Evolutionary conservation across 768 basidiomycete species (phyloP), one percentile per base, ranked within the genome.

Genomic region (Pleurotus cornucopiae): DNA sequence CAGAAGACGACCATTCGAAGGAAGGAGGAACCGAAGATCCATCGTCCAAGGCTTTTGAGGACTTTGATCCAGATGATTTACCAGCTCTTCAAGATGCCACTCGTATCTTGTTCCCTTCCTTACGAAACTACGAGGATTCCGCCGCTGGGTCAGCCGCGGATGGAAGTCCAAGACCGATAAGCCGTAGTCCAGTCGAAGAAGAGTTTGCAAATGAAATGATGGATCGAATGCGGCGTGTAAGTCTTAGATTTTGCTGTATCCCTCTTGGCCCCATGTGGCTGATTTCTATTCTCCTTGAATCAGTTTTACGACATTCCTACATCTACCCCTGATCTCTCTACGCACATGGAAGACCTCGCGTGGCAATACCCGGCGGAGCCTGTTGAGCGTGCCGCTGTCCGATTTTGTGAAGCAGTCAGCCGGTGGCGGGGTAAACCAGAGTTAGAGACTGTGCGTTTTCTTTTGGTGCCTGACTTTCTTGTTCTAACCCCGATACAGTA

Each of bases 351-450:
- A 64, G 79, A 84, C 61, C 73, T 89, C 3, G 88, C 89, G 1
- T 86, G 85, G 82, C 82, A 84, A 62, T 93, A 85, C 65, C 89
- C 91, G 26, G 84, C 87, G 1, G 89, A 93, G 62, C 86, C 89
- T 18, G 81, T 92, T 13, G 91, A 94, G 64, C 78, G 89, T 16
- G 85, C 87, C 25, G 83, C 88, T 0, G 76, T 91, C 4, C 75
- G 89, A 49, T 94, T 89, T 64, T 91, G 86, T 63, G 91, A 94
- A 65, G 89, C 89, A 37, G 78, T 93, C 44, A 83, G 88, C 1
- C 81, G 80, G 52, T 94, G 91, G 91, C 74, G 90, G 61, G 91
- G 91, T 2, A 89, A 87, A 64, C 91, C 91, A 38, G 91, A 93
- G 62, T 77, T 94, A 6, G 88, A 90, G 70, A 87, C 84, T 2